phyloP scores from a whole-genome alignment of 1,284 basidiomycete genomes.

The Heliocybe sulcata region DNA sequence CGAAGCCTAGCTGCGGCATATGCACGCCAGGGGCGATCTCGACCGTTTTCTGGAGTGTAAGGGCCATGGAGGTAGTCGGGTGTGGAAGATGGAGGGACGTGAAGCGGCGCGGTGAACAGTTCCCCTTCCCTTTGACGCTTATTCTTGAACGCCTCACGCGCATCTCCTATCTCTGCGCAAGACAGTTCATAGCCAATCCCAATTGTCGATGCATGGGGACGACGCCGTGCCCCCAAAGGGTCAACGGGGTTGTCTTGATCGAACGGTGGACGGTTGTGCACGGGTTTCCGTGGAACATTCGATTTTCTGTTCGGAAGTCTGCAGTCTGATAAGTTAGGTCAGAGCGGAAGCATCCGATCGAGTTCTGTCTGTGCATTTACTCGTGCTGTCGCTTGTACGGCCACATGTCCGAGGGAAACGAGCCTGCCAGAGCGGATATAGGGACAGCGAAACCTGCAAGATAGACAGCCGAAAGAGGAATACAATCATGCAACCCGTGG shows the following conservation, averaged over 20 bases:
- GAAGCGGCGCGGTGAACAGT: constrained; percentile 44
- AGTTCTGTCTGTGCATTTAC: background rate
- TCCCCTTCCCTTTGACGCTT: constrained; percentile 42
- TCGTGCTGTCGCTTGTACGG: background rate
- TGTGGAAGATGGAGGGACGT: background rate
- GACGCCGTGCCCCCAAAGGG: background rate
- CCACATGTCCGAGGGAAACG: too few species aligned
- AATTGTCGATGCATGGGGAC: background rate
- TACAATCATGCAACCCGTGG: too few species aligned
- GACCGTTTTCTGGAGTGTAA: background rate
- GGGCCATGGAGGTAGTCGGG: background rate
- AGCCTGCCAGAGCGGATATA: too few species aligned
- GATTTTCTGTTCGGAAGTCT: background rate
- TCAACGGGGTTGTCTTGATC: background rate
- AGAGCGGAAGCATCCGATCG: background rate
- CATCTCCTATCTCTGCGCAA: background rate
- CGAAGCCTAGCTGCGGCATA: constrained; percentile 39
- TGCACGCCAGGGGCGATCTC: background rate
- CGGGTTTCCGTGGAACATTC: background rate
- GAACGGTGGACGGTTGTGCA: background rate
- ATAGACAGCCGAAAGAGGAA: too few species aligned
- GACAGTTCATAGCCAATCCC: background rate
- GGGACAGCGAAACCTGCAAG: too few species aligned
- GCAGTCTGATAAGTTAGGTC: background rate
- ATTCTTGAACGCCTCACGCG: background rate